These are phyloP conservation scores for Fusarium sp. DNA, from an alignment of 2,329 filamentous ascomycete species.

Conservation along the genomic window DNA sequence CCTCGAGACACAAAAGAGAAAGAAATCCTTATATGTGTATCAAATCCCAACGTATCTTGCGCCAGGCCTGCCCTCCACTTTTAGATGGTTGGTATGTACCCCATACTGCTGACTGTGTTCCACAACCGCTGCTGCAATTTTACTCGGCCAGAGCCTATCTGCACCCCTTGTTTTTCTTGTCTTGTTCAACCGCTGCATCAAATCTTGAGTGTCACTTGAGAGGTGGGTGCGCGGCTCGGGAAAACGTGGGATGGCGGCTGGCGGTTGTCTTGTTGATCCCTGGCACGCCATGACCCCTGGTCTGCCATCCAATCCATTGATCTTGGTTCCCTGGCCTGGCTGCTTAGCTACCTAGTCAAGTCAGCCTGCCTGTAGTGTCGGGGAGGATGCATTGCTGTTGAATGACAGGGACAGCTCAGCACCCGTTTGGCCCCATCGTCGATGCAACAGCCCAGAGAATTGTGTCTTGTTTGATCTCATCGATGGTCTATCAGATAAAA, in stretches of 20 bases:
- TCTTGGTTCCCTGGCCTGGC: conserved; percentile 21
- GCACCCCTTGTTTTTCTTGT: conserved; percentile 4
- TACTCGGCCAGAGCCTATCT: neutral
- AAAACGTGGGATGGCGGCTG: conserved; percentile 37
- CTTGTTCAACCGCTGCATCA: conserved; percentile 1
- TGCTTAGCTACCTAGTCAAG: neutral
- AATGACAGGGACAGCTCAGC: conserved; percentile 35
- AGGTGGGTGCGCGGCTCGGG: conserved; percentile 28
- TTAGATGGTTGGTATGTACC: too few relatives aligned
- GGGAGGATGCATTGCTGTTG: conserved; percentile 2
- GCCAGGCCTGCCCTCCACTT: conserved; percentile 2
- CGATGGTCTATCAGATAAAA: neutral
- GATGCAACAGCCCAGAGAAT: conserved; percentile 12
- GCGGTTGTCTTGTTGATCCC: conserved; percentile 18
- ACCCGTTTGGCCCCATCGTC: conserved; percentile 24
- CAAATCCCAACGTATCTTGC: conserved; percentile 24
- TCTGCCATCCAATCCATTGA: conserved; percentile 31
- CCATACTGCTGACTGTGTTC: conserved; percentile 15
- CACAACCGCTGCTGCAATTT: conserved; percentile 12
- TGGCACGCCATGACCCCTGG: conserved; percentile 31
- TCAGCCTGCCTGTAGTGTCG: conserved; percentile 5
- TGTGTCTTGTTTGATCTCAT: conserved; percentile 6
- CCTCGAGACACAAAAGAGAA: conserved; percentile 31
- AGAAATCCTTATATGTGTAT: conserved; percentile 11
- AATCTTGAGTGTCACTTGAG: conserved; percentile 8